Evolutionary conservation across 2,329 filamentous ascomycete genomes (phyloP).

Genomic region (Pyrenophora teres): DNA sequence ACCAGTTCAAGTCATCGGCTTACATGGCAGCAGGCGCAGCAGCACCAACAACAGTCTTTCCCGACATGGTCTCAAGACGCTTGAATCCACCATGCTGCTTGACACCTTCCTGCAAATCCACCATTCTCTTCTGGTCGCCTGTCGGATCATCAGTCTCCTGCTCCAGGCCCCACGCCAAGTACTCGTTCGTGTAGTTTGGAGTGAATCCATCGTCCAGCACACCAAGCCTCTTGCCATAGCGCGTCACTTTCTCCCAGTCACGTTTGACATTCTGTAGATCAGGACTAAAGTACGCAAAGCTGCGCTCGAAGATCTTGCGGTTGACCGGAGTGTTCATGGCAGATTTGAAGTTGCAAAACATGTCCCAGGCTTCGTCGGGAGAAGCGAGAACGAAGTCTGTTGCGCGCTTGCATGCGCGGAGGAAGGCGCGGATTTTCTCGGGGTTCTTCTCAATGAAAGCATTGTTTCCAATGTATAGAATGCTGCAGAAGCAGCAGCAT

Average conservation of each 20-base stretch:
- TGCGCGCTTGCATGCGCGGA: conserved; percentile 73
- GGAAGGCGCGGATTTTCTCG: conserved; percentile 68
- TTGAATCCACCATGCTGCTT: conserved; percentile 68
- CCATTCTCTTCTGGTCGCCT: conserved; percentile 77
- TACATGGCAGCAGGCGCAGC: conserved; percentile 14
- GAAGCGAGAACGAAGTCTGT: conserved; percentile 72
- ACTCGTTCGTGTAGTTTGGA: conserved; percentile 77
- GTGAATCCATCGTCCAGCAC: conserved; percentile 67
- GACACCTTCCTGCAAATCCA: conserved; percentile 68
- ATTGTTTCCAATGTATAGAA: conserved; percentile 81
- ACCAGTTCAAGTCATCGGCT: not conserved
- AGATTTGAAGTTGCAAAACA: conserved; percentile 74
- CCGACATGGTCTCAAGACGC: conserved; percentile 45
- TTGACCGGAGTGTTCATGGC: conserved; percentile 70
- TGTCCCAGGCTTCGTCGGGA: conserved; percentile 67
- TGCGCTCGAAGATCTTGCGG: conserved; percentile 79
- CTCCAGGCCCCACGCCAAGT: conserved; percentile 68
- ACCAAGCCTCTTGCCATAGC: conserved; percentile 73
- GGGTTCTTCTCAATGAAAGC: conserved; percentile 68
- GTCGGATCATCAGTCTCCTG: conserved; percentile 68
- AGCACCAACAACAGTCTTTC: conserved; percentile 23
- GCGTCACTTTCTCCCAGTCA: conserved; percentile 79
- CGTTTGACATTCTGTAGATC: conserved; percentile 75
- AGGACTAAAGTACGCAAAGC: conserved; percentile 74
- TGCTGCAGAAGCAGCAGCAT: conserved; percentile 83